Base-by-base conservation (phyloP, 148 eudicot genomes). In the Beta vulgaris region DNA sequence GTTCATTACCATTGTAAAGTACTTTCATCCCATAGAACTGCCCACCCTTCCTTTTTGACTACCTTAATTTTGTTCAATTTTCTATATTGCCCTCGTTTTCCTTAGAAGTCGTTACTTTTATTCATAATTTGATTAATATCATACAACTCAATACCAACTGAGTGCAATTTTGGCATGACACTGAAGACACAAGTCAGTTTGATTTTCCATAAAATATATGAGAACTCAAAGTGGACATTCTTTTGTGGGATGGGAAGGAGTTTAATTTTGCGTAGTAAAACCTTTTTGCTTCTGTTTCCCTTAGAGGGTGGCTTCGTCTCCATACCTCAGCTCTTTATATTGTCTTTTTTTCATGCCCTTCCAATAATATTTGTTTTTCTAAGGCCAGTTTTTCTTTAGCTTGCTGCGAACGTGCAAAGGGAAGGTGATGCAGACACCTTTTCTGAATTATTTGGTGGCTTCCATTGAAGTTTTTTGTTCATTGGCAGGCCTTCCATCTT, bases 401-500 rank as follows among this genome's bases (percentile, higher is more conserved):
- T n/a, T 7, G 60, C 12, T 39, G 8, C 10, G 18, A 42, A 21
- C 6, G n/a, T 37, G 48, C 15, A 37, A 65, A 21, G 48, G n/a
- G 43, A 9, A 55, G 70, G 31, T 66, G 49, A 40, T 39, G 16
- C 14, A 13, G 64, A 35, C n/a, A 46, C 28, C 15, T 29, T 62
- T 36, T 23, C 23, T 14, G 19, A 34, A 23, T 35, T 18, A 21
- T 39, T 32, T 32, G 8, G 19, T 58, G 61, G 39, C 36, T 58
- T 60, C 1, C 12, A 61, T 67, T 51, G 15, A 39, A 21, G 16
- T 16, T 51, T 49, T 28, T 68, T 58, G 8, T 74, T 55, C 54
- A 36, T 26, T 84, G 64, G n/a, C 90, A 91, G 97, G 82, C 16
- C 73, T n/a, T 60, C 84, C 84, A 28, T 77, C 73, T 0, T 74